These are phyloP conservation scores for Euphorbia schlechtendalii DNA, from an alignment of 441 rosid species.

Conservation along the genomic window DNA sequence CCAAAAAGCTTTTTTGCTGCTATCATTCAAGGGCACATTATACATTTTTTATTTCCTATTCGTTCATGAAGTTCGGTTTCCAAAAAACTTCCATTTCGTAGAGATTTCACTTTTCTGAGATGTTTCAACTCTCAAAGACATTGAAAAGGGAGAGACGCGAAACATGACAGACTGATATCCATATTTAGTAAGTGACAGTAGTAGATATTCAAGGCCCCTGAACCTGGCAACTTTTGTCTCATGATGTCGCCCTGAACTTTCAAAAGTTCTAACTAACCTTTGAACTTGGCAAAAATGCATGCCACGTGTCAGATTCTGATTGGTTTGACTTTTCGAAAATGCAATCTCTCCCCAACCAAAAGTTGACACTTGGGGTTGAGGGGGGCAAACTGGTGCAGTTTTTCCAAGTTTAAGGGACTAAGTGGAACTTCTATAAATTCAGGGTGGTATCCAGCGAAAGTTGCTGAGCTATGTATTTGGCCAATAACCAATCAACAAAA, in stretches of 20 bases:
- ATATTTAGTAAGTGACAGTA: not conserved
- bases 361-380: too few species aligned
- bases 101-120: not conserved
- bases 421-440: too few species aligned
- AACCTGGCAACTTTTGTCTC: conserved; percentile 46
- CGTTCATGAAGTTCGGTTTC: not conserved
- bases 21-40: not conserved
- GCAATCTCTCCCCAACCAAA: too few species aligned
- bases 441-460: too few species aligned
- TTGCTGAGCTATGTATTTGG: too few species aligned
- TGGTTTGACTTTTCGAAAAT: too few species aligned
- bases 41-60: not conserved
- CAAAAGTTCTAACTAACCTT: too few species aligned
- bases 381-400: too few species aligned
- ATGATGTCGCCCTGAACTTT: conserved; percentile 84
- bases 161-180: not conserved
- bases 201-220: conserved; percentile 57
- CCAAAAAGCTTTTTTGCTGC: not conserved
- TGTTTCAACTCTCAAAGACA: not conserved
- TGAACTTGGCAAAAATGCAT: too few species aligned
- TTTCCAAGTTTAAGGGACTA: too few species aligned
- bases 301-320: too few species aligned
- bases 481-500: too few species aligned
- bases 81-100: not conserved
- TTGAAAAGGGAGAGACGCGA: not conserved